phyloP scores from a whole-genome alignment of 2,329 filamentous ascomycete species.

The Neurospora crassa region DNA sequence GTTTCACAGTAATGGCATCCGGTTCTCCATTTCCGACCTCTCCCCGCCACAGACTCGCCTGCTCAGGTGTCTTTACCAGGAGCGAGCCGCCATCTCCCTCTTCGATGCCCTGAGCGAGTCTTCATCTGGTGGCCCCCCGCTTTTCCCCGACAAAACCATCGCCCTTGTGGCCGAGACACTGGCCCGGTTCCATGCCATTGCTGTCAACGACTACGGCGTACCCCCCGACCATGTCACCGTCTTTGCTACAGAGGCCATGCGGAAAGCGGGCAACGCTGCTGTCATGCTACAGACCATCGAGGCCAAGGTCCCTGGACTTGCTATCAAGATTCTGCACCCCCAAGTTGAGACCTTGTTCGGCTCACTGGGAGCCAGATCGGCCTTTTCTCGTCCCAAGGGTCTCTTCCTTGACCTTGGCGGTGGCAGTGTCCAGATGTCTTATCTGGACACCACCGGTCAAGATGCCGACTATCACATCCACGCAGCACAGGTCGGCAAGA shows the following conservation, averaged over 20 bases:
- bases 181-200: slow-evolving; percentile 61
- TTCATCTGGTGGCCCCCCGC: slow-evolving; percentile 20
- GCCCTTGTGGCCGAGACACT: slow-evolving; percentile 56
- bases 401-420: slow-evolving; percentile 84
- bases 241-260: slow-evolving; percentile 82
- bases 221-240: slow-evolving; percentile 56
- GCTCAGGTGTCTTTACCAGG: slow-evolving; percentile 66
- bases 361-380: slow-evolving; percentile 72
- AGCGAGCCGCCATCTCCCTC: slow-evolving; percentile 72
- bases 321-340: slow-evolving; percentile 64
- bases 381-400: slow-evolving; percentile 58
- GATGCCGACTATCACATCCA: slow-evolving; percentile 34
- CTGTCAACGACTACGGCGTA: slow-evolving; percentile 56
- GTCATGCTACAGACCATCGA: slow-evolving; percentile 59
- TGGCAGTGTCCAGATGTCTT: slow-evolving; percentile 56
- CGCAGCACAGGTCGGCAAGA: slow-evolving; percentile 46
- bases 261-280: slow-evolving; percentile 64
- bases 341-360: slow-evolving; percentile 76
- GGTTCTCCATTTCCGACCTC: slow-evolving; percentile 83
- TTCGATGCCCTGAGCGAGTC: slow-evolving; percentile 67
- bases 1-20: slow-evolving; percentile 68
- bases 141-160: slow-evolving; percentile 50
- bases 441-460: slow-evolving; percentile 38
- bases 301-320: slow-evolving; percentile 50
- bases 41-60: slow-evolving; percentile 60